Evolutionary conservation across 208 protist species (phyloP).

Genomic region (Kentomonas sorsogonicus): DNA sequence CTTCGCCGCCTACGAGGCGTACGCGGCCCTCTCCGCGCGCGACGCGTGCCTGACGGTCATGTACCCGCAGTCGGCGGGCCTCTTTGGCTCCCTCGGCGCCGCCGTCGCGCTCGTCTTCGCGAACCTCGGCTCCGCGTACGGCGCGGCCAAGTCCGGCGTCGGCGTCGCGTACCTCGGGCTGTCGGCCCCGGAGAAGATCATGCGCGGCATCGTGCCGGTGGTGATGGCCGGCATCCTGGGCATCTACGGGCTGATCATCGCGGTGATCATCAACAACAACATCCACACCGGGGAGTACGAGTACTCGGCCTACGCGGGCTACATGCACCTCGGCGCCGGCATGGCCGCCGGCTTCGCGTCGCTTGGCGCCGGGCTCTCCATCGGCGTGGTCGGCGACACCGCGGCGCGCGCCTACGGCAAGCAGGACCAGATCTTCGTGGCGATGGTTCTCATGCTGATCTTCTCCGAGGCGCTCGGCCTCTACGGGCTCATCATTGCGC

Average conservation of each 20-base stretch:
- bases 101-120: slow-evolving; percentile 78
- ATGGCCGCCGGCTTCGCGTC: slow-evolving; percentile 93
- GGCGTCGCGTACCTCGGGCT: slow-evolving; percentile 97
- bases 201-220: slow-evolving; percentile 92
- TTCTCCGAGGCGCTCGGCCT: slow-evolving; percentile 99
- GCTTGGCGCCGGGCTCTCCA: slow-evolving; percentile 97
- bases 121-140: slow-evolving; percentile 98
- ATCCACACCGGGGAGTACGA: slow-evolving; percentile 72
- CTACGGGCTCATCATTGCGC: slow-evolving; percentile 98
- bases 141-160: slow-evolving; percentile 97
- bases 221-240: slow-evolving; percentile 97
- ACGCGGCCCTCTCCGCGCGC: slow-evolving; percentile 9
- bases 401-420: slow-evolving; percentile 86
- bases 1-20: slow-evolving; percentile 5
- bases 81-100: slow-evolving; percentile 75
- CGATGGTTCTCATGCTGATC: slow-evolving; percentile 99
- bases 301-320: slow-evolving; percentile 82
- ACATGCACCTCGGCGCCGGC: slow-evolving; percentile 96
- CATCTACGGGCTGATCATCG: slow-evolving; percentile 99
- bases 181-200: slow-evolving; percentile 93
- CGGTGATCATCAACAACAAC: slow-evolving; percentile 97
- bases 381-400: slow-evolving; percentile 99
- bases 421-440: slow-evolving; percentile 98
- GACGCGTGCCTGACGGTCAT: slow-evolving; percentile 54
- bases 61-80: slow-evolving; percentile 77